Conservation (phyloP, 768 basidiomycete genomes). For the Ramaria sp. region DNA sequence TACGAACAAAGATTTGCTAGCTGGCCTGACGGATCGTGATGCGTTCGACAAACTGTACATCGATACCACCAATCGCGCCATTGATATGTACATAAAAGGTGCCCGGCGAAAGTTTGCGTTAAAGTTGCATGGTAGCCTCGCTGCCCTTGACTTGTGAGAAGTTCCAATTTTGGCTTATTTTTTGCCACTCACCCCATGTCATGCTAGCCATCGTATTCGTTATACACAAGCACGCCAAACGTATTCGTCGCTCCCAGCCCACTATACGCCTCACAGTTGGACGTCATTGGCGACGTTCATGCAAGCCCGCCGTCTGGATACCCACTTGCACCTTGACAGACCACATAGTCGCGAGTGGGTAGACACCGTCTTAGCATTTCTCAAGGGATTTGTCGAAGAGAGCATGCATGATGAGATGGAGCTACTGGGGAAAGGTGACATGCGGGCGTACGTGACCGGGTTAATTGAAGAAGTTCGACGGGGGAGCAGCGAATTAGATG, state of each 20-base stretch:
- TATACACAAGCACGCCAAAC: constrained; percentile 53
- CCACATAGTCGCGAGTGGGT: constrained; percentile 71
- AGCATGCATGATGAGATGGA: constrained; percentile 38
- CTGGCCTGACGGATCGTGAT: constrained; percentile 43
- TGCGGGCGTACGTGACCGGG: constrained; percentile 35
- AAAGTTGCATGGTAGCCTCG: constrained; percentile 75
- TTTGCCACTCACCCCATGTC: background rate
- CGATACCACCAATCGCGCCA: constrained; percentile 64
- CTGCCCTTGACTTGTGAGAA: constrained; percentile 80
- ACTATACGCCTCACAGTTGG: constrained; percentile 79
- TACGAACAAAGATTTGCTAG: constrained; percentile 49
- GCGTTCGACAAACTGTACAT: constrained; percentile 74
- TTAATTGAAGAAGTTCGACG: constrained; percentile 40
- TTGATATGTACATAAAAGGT: constrained; percentile 77
- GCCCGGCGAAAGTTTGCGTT: constrained; percentile 79
- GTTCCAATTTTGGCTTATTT: background rate
- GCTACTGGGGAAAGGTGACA: constrained; percentile 38
- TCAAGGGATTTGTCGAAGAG: constrained; percentile 57
- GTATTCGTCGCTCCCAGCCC: constrained; percentile 73
- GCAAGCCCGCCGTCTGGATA: constrained; percentile 63
- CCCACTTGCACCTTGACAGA: constrained; percentile 46
- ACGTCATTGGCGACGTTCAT: constrained; percentile 69
- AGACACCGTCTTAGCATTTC: constrained; percentile 63
- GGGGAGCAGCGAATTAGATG: constrained; percentile 41
- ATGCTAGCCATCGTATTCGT: constrained; percentile 53